Base-by-base conservation (phyloP, 441 rosid species). In the Populus tomentosa region DNA sequence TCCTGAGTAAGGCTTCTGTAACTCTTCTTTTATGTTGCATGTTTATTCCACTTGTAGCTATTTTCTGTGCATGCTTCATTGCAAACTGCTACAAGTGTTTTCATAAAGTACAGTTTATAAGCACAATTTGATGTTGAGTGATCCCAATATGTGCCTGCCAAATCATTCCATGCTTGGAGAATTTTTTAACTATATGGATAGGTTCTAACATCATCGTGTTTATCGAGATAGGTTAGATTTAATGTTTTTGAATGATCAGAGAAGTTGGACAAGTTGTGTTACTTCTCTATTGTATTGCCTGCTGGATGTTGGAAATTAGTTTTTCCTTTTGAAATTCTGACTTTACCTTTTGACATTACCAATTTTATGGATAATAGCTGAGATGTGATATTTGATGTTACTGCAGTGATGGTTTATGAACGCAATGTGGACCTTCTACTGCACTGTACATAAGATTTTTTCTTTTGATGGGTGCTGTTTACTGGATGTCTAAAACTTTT, bases 1-100 rank as follows among this genome's bases (percentile, higher is more conserved):
- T 72, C 98, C 98, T 78, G 99, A 96, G 98, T 96, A 91, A 85
- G 75, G 72, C 67, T 79, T 84, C 82, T 56, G 7, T 8, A n/a
- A 56, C 28, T 13, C 10, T 53, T 5, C 64, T 66, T 9, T 73
- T 63, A 72, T 7, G 56, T 75, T 74, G 11, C 59, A 7, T 26
- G 14, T 14, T 21, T 18, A 3, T 71, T 67, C 28, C 28, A 26
- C 28, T 26, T 26, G 28, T 26, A 26, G 28, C 13, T 26, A 26
- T n/a, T 26, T 26, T 26, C 28, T 26, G 28, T 26, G 28, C 28
- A 26, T 35, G 7, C 40, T 67, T 68, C 53, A 18, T 7, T 67
- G 53, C 72, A 13, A 26, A 46, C 40, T 36, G 23, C 4, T 20
- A 7, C 8, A 36, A 76, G 36, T 36, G 63, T 33, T 7, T 3